Evolutionary conservation across 169 alveolate genomes (phyloP), one percentile per base, ranked within the genome.

Genomic region (Babesia divergens): DNA sequence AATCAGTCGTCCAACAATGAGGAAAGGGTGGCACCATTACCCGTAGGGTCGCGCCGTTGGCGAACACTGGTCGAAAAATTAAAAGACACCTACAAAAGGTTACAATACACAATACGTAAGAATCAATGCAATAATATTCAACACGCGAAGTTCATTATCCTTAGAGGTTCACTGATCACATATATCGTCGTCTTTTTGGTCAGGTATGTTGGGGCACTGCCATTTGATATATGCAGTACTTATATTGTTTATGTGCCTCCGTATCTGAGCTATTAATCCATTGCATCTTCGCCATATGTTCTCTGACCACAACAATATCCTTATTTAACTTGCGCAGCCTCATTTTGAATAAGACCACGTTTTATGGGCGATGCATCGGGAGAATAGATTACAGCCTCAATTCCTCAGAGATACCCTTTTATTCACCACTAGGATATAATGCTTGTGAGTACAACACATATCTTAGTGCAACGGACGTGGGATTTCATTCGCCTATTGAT

Each of bases 391-490:
- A 20, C 32, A 40, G 59, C 31, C 31, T 9, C 34, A 47, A 18
- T 16, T 11, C 28, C 0, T 24, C 34, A 46, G 47, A 29, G 9
- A 4, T 2, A 6, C 72, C 56, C 3, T 28, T 43, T n/a, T 34
- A 62, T 24, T 47, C 56, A 3, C 56, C 72, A 24, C 59, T 62
- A 1, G 72, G 72, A 31, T 62, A 62, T 37, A 62, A 38, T 22
- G 72, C 72, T 14, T 62, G 62, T 26, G 40, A 42, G 2, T 0
- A 11, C 34, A 62, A 62, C 59, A 47, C 59, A 13, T 7, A 43
- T n/a, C 20, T 5, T 59, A 14, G 32, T 8, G 51, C 29, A 0
- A 11, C 11, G 16, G 35, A 13, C 35, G 5, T 31, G 2, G 20
- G 28, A 18, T 38, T 6, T 46, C 51, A 62, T 20, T 28, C 42